phyloP scores from a whole-genome alignment of 495 filamentous ascomycete genomes.

The Venustampulla echinocandica region DNA sequence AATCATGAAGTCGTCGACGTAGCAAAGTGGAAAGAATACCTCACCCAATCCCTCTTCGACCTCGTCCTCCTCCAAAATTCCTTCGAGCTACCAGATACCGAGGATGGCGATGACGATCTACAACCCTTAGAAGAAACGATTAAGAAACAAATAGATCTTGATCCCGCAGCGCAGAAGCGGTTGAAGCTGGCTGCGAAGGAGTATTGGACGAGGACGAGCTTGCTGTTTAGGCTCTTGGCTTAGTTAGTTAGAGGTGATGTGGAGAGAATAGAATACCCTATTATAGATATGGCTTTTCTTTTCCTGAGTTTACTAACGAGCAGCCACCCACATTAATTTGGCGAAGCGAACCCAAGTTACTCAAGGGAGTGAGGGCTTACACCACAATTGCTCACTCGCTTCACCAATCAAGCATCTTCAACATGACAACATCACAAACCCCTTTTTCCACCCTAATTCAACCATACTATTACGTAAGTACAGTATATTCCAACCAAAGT shows the following conservation, averaged over 20 bases:
- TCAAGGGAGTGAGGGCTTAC: no score
- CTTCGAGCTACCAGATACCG: slow-evolving; percentile 25
- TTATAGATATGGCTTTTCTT: no score
- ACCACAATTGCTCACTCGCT: no score
- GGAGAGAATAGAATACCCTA: no score
- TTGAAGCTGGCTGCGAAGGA: slow-evolving; percentile 52
- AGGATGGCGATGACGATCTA: slow-evolving; percentile 30
- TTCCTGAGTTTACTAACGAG: no score
- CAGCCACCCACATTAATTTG: no score
- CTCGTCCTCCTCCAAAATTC: slow-evolving; percentile 48
- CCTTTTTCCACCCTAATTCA: no score
- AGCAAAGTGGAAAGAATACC: slow-evolving; percentile 8
- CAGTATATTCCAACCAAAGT: no score
- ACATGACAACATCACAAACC: no score
- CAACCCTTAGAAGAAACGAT: slow-evolving; percentile 37
- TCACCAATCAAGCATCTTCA: no score
- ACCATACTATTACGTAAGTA: no score
- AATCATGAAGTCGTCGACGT: slow-evolving; percentile 11
- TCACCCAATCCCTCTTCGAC: slow-evolving; percentile 75
- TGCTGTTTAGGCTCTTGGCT: slow-evolving; percentile 53
- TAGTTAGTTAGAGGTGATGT: slow-evolving; percentile 10
- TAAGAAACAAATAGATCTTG: slow-evolving; percentile 37
- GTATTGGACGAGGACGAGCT: slow-evolving; percentile 71
- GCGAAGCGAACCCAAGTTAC: no score
- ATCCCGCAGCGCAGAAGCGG: slow-evolving; percentile 32